Base-by-base conservation (phyloP, 1,139 yeast species). In the Ogataea hybrid region DNA sequence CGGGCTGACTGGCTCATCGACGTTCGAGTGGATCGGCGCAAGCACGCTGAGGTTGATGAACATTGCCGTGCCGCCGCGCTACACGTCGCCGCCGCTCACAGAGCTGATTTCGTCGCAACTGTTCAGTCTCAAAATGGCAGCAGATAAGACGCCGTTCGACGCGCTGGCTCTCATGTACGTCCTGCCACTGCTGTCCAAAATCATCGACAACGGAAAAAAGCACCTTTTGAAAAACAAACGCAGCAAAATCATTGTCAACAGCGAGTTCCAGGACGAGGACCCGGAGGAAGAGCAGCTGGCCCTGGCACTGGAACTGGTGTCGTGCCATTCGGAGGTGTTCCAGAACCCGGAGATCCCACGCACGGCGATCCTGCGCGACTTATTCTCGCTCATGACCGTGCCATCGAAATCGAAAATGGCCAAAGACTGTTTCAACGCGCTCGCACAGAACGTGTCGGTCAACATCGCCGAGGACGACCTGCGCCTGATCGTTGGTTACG, bases 221-320 rank as follows among this genome's bases (percentile, higher is more conserved):
- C 75, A 73, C 33, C 75, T 84, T 1, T 55, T 74, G 41, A 74
- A 67, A 52, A 77, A 73, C 1, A 70, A 68, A 36, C 80, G 79
- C 37, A 61, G 58, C 42, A 70, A 62, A 2, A 74, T 68, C 27
- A 62, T 61, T 28, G 70, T 62, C 43, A 76, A 71, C 45, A 75
- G 78, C 32, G 96, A 77, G 59, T 85, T 77, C 67, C 78, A 71
- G 27, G 84, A 83, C 48, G 94, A 85, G 58, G 95, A 86, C 48
- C 85, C 84, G 21, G 86, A 84, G 56, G 97, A 90, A 61, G 97
- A 90, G 61, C 95, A 87, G 53, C 67, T 88, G 36, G 65, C 86
- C 44, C 68, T 92, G 45, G 86, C 92, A 0, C 65, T 90, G 50
- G 95, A 89, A 56, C 80, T 89, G 38, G 69, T 92, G 31, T 71